Evolutionary conservation across 768 basidiomycete genomes (phyloP), one percentile per base, ranked within the genome.

Genomic region (Filobasidium floriforme): DNA sequence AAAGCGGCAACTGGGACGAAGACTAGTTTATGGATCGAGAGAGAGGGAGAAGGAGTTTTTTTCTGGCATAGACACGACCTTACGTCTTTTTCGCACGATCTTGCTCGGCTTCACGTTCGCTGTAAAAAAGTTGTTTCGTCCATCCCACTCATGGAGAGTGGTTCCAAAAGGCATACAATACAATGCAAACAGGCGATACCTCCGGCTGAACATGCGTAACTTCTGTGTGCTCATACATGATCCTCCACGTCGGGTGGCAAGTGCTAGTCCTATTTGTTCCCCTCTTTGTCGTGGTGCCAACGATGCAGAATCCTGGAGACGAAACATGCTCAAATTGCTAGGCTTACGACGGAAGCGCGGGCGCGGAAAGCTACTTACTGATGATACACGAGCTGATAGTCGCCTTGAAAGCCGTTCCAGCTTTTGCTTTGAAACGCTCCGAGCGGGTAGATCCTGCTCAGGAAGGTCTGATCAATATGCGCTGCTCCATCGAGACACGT

Each of bases 1-100:
- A 59, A 40, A 52, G 44, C 44, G 62, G 57, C 24, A 68, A 68
- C 67, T 68, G 67, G 67, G 67, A 68, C 55, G 67, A 68, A 57
- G 67, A 68, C 44, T 68, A 62, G 44, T 49, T 49, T 49, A 6
- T n/a, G 18, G 22, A 5, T 49, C 46, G 15, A 22, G 18, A 49
- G 46, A 18, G 46, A 49, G 46, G 5, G 46, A 18, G 46, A 37
- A 37, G 32, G 32, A 37, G 32, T 37, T 49, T 49, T 49, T 49
- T 49, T 22, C 22, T 49, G 46, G 22, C 46, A 49, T 49, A 49
- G 46, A 49, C 46, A 49, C 46, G 46, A 49, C 46, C 46, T 49
- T 49, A 49, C 46, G 46, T 49, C 46, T 49, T 49, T 49, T 49
- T 49, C 46, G 46, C 46, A 49, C 46, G 46, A 49, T 49, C 46